Evolutionary conservation across 345 rosid species (phyloP), one percentile per base, ranked within the genome.

Genomic region (Eucalyptus viminalis): DNA sequence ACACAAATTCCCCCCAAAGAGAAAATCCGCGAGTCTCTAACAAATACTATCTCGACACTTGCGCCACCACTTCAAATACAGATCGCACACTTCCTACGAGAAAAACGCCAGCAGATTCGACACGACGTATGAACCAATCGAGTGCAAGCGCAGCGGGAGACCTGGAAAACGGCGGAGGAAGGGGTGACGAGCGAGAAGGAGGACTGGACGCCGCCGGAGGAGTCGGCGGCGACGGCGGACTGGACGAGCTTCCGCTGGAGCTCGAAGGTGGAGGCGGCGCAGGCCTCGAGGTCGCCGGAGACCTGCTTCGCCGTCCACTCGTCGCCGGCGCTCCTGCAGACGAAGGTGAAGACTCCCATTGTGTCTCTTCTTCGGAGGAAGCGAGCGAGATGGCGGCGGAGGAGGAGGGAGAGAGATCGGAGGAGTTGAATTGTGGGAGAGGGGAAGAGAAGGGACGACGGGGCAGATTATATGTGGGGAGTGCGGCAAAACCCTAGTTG

Each of bases 211-310:
- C 96, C 95, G 4, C 98, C 98, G 45, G 97, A 94, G 9, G 95
- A 93, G 91, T 93, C 99, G 27, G 91, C 21, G 54, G 96, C 88
- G 92, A 90, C 90, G 89, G 95, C 97, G 16, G 95, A 87, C 88
- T 95, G 95, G 83, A 96, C 99, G 89, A 97, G 97, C 91, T 96
- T 95, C 87, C 99, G 93, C 91, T 93, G 94, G 85, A 97, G 95
- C 5, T 93, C 94, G 94, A 60, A 96, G 54, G 97, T 90, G 81
- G 94, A 93, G 31, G 94, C 80, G n/a, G 95, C 99, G 1, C 93
- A 94, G 9, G 93, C 95, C 91, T 96, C 98, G 13, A 97, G 95
- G 19, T 96, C 98, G 44, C 98, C 98, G 88, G 94, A 92, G 87
- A 93, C 49, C 92, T 96, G 98, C 95, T 96, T 97, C 44, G 81